Evolutionary conservation across 2,329 filamentous ascomycete species (phyloP).

Genomic region (Ophiostoma sp.): DNA sequence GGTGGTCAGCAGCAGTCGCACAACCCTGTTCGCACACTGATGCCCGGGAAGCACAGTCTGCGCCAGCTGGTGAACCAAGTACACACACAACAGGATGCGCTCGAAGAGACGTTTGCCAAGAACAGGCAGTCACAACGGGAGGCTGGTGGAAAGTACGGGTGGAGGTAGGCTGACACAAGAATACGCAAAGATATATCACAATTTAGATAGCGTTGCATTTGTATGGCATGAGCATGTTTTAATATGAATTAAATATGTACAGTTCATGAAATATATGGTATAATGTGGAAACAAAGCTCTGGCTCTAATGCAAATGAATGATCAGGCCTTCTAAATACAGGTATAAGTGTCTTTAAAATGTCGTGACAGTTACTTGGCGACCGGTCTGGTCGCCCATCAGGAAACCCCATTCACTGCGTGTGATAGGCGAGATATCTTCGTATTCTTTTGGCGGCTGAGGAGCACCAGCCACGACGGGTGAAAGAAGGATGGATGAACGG

Average conservation of each 20-base stretch:
- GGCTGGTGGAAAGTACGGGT: conserved; percentile 81
- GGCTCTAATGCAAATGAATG: background rate
- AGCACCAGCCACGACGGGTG: conserved; percentile 6
- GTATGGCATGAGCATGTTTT: background rate
- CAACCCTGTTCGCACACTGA: conserved; percentile 79
- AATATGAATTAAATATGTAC: background rate
- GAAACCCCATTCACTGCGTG: conserved; percentile 63
- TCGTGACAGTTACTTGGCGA: conserved; percentile 53
- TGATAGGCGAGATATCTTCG: conserved; percentile 63
- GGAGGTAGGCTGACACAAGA: conserved; percentile 53
- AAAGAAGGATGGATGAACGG: background rate
- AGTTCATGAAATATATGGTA: background rate
- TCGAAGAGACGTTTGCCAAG: conserved; percentile 85
- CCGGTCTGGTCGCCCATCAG: conserved; percentile 53
- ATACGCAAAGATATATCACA: background rate
- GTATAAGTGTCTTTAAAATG: conserved; percentile 39
- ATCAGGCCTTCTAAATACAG: conserved; percentile 7
- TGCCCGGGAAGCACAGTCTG: conserved; percentile 86
- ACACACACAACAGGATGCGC: conserved; percentile 76
- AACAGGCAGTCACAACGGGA: conserved; percentile 79
- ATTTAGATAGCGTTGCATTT: background rate
- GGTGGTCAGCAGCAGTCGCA: conserved; percentile 61
- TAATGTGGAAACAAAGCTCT: background rate
- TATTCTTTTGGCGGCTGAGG: conserved; percentile 60
- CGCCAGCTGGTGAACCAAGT: conserved; percentile 84